Evolutionary conservation across 257 asterid genomes (phyloP), one percentile per base, ranked within the genome.

Genomic region (Cynanchum wilfordii): DNA sequence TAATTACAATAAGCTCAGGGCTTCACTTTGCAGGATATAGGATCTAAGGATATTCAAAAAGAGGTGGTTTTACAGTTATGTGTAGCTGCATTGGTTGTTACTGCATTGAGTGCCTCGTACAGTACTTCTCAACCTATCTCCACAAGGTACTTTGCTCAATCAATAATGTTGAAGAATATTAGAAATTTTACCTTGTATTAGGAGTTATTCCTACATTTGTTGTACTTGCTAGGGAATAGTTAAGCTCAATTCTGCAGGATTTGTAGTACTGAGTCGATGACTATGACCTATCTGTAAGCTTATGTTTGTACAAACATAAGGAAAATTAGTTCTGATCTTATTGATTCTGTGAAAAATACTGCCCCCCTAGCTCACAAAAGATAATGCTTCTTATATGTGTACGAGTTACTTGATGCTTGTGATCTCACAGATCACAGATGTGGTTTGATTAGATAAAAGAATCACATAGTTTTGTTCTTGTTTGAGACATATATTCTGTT

Each of bases 41-140:
- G 95, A 58, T 70, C 71, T 42, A 80, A 79, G 7, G 86, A 88
- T 72, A 78, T 93, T 58, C 85, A 79, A 60, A 85, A 83, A 71
- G 49, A 55, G 69, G 81, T 92, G 82, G 91, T 89, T 75, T 74
- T 89, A 77, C 99, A 85, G 86, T 80, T 94, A 24, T 82, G 82
- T 72, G 57, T 82, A 55, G 93, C 93, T 76, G 73, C 81, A 64
- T 75, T 89, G 81, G 99, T 94, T 82, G 86, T 87, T 76, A 60
- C 88, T 72, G 85, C 87, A 74, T 83, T 94, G 79, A 85, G 79
- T 58, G 79, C 87, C 78, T 91, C 99, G 33, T 89, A 89, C 76
- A 84, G 77, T 80, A 69, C 72, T 70, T 83, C 78, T 52, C 87
- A 81, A 72, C 86, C 90, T 55, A 73, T 77, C 75, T 73, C 87